Conservation (phyloP, 352 stramenopile genomes). For the Pythium vanterpoolii region DNA sequence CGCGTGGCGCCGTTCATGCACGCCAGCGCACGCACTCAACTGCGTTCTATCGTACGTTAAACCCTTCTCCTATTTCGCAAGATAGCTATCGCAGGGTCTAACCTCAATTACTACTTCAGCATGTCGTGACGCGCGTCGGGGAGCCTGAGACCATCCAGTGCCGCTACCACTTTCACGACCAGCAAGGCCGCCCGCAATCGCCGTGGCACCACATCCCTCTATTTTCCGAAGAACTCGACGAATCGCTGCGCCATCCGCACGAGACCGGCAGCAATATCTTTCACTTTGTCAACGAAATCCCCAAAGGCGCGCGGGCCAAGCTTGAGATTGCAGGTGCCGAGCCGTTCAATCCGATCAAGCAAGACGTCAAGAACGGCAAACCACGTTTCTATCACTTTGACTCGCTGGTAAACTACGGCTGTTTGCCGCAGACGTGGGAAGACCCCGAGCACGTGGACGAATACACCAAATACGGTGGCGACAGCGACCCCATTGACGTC, state of each 20-base stretch:
- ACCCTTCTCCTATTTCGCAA: not conserved
- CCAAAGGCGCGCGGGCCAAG: conserved; percentile 83
- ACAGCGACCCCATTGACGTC: conserved; percentile 99
- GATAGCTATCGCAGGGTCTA: not conserved
- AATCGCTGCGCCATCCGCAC: conserved; percentile 29
- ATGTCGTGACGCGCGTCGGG: conserved; percentile 62
- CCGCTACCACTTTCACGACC: conserved; percentile 83
- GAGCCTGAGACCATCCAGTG: conserved; percentile 64
- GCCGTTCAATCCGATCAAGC: conserved; percentile 93
- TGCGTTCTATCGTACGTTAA: conserved; percentile 19
- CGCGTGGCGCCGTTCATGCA: conserved; percentile 1
- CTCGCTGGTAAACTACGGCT: conserved; percentile 97
- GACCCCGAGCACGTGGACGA: conserved; percentile 95
- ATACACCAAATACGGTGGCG: conserved; percentile 87
- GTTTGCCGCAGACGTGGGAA: conserved; percentile 99
- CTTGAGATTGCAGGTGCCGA: conserved; percentile 94
- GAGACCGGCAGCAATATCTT: conserved; percentile 56
- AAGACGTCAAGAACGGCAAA: conserved; percentile 98
- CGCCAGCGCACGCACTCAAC: conserved; percentile 1
- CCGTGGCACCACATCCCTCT: conserved; percentile 93
- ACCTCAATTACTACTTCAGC: conserved; percentile 28
- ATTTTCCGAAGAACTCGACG: conserved; percentile 38
- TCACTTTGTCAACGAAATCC: conserved; percentile 95
- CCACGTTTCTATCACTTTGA: conserved; percentile 89
- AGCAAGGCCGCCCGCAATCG: conserved; percentile 73